A percentile compares a stretch with the other conserved stretches of the same genome.
Evolutionary conservation across 2,329 filamentous ascomycete genomes (phyloP).

Genomic region (Fonsecaea erecta): DNA sequence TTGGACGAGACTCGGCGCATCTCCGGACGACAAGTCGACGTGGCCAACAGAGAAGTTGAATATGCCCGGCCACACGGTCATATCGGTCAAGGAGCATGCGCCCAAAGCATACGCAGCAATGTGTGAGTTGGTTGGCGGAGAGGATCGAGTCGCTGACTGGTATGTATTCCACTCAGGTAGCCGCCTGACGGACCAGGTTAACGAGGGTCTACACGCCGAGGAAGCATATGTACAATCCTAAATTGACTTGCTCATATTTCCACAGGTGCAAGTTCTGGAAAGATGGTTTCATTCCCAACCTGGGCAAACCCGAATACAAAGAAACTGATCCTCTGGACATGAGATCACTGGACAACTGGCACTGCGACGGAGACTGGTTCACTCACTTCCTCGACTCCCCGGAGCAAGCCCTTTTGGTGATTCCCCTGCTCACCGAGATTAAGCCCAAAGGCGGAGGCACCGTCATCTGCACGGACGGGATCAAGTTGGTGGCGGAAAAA

Average conservation of each 20-base stretch:
- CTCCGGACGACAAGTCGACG: constrained; percentile 65
- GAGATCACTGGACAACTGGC: constrained; percentile 63
- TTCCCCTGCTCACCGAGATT: constrained; percentile 70
- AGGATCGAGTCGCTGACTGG: constrained; percentile 53
- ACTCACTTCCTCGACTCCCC: constrained; percentile 72
- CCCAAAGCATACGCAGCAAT: constrained; percentile 71
- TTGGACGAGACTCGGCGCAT: constrained; percentile 19
- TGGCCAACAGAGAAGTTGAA: constrained; percentile 65
- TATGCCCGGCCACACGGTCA: constrained; percentile 65
- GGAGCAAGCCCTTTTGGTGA: constrained; percentile 71
- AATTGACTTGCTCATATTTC: background rate
- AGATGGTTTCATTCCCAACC: constrained; percentile 71
- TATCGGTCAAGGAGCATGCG: constrained; percentile 61
- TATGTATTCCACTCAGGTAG: constrained; percentile 37
- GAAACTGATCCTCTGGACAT: constrained; percentile 55
- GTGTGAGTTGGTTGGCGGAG: constrained; percentile 68
- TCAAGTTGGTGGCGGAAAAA: constrained; percentile 62
- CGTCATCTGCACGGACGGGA: constrained; percentile 64
- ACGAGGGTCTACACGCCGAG: background rate
- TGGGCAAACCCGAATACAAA: constrained; percentile 61
- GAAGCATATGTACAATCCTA: background rate
- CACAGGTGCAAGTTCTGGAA: constrained; percentile 57
- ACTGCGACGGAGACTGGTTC: constrained; percentile 74
- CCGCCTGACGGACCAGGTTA: background rate
- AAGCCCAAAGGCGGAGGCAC: constrained; percentile 65